A percentile compares a stretch with the other conserved stretches of the same genome.
Conservation (phyloP, 306 rosid genomes). For the Carpinus fangiana region DNA sequence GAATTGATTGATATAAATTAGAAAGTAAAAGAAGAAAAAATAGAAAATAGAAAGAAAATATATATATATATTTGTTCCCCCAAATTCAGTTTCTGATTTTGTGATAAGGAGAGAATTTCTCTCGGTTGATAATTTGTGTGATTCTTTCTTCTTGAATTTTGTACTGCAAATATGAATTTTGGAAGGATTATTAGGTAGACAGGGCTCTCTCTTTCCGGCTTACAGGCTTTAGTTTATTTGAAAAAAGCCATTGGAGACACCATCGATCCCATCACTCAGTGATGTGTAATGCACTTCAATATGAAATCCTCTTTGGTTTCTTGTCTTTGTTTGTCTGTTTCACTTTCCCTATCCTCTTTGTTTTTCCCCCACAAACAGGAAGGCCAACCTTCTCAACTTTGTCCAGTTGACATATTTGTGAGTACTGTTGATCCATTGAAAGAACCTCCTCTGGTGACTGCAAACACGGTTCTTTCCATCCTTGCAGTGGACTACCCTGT, state of each 20-base stretch:
- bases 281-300: constrained; percentile 53
- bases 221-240: too few relatives aligned
- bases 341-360: constrained; percentile 40
- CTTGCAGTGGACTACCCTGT: constrained; percentile 69
- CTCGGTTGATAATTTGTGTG: too few relatives aligned
- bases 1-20: too few relatives aligned
- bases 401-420: constrained; percentile 56
- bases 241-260: neutral
- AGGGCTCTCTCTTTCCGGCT: too few relatives aligned
- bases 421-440: constrained; percentile 58
- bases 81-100: too few relatives aligned
- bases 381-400: constrained; percentile 57
- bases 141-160: too few relatives aligned
- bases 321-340: constrained; percentile 29
- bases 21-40: too few relatives aligned
- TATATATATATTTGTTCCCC: too few relatives aligned
- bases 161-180: too few relatives aligned
- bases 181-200: too few relatives aligned
- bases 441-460: constrained; percentile 64
- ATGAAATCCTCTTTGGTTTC: constrained; percentile 45
- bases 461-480: constrained; percentile 71
- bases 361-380: constrained; percentile 82
- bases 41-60: too few relatives aligned
- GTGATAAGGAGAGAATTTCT: too few relatives aligned
- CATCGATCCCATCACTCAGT: constrained; percentile 26